Evolutionary conservation across 495 filamentous ascomycete species (phyloP).

Genomic region (Tuber magnatum): DNA sequence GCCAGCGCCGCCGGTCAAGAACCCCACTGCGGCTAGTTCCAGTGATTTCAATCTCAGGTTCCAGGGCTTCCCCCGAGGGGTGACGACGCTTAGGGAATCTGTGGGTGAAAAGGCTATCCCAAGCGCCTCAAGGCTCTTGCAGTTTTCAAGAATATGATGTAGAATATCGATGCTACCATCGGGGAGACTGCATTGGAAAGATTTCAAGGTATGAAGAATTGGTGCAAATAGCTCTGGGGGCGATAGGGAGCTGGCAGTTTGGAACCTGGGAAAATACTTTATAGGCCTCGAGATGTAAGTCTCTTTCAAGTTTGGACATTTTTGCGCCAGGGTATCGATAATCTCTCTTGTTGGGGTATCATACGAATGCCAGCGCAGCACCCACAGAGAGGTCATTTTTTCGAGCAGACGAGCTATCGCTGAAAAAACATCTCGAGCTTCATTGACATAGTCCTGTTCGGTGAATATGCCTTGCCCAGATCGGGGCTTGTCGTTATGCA

Average conservation of each 20-base stretch:
- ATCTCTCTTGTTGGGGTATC: constrained; percentile 9
- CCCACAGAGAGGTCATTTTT: constrained; percentile 6
- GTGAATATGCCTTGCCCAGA: constrained; percentile 12
- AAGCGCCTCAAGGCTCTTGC: constrained; percentile 8
- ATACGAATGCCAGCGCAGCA: constrained; percentile 18
- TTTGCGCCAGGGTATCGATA: constrained; percentile 9
- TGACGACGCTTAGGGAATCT: not conserved
- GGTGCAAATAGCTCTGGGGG: constrained; percentile 6
- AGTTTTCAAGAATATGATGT: constrained; percentile 10
- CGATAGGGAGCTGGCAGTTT: not conserved
- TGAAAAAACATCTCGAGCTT: constrained; percentile 9
- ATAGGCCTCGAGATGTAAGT: constrained; percentile 12
- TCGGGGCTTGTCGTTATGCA: constrained; percentile 7
- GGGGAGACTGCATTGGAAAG: constrained; percentile 10
- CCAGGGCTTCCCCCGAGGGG: constrained; percentile 9
- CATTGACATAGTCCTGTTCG: constrained; percentile 7
- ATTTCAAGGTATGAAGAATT: constrained; percentile 9
- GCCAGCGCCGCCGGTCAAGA: constrained; percentile 5
- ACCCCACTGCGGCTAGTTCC: constrained; percentile 5
- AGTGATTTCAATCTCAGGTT: constrained; percentile 6
- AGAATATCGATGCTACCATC: constrained; percentile 1
- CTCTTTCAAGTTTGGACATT: constrained; percentile 13
- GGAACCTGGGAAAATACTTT: not conserved
- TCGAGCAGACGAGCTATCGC: constrained; percentile 4
- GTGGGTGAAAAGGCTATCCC: constrained; percentile 8